Evolutionary conservation across 345 rosid species (phyloP).

Genomic region (Brassica rapa): DNA sequence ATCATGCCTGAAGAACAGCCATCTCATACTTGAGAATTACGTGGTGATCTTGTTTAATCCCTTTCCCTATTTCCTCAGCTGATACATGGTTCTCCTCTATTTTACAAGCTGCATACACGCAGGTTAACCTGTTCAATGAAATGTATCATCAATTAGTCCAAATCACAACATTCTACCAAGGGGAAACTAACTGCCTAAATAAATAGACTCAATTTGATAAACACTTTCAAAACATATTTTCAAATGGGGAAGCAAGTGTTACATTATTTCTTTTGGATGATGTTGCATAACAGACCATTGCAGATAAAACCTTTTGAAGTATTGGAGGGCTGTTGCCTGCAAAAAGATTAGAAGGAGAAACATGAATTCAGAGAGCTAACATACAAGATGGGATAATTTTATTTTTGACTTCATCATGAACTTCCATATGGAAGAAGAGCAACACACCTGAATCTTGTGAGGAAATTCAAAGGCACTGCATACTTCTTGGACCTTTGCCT

Average conservation of each 20-base stretch:
- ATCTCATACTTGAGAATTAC: conserved; percentile 97
- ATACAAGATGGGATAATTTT: background rate
- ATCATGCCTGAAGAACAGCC: conserved; percentile 87
- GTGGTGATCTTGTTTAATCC: conserved; percentile 95
- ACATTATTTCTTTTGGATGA: conserved; percentile 95
- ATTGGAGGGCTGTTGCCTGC: conserved; percentile 92
- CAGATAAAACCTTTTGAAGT: conserved; percentile 94
- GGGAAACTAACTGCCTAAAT: background rate
- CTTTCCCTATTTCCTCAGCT: conserved; percentile 99
- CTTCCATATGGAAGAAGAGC: background rate
- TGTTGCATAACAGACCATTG: conserved; percentile 99
- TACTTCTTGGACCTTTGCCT: conserved; percentile 88
- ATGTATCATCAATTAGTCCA: conserved; percentile 21
- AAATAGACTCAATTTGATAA: background rate
- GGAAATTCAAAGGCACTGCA: conserved; percentile 95
- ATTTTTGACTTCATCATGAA: background rate
- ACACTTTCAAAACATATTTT: too few relatives aligned
- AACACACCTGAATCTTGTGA: conserved; percentile 82
- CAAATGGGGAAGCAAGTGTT: conserved; percentile 22
- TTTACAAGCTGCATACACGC: conserved; percentile 92
- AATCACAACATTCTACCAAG: conserved; percentile 13
- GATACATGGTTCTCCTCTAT: conserved; percentile 99
- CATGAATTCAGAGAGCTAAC: background rate
- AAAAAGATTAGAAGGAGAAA: conserved; percentile 23
- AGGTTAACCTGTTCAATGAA: conserved; percentile 72